A percentile compares a stretch with the other conserved stretches of the same genome.
Conservation (phyloP, 1,284 basidiomycete species). For the Cryptococcus sp. region DNA sequence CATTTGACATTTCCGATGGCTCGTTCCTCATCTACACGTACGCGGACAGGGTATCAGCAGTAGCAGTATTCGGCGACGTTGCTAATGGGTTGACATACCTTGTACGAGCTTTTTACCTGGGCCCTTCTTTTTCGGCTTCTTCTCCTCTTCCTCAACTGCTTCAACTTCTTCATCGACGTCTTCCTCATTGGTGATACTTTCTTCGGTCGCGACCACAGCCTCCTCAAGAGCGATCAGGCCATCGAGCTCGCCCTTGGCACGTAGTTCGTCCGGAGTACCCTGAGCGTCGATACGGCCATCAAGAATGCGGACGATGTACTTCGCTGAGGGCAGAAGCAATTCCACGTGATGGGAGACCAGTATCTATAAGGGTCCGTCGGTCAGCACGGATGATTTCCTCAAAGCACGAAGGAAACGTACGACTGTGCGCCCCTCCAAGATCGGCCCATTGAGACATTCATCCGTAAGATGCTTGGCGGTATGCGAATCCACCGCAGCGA, state of each 20-base stretch:
- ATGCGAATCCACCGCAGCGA: slow-evolving; percentile 87
- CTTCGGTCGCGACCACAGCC: slow-evolving; percentile 59
- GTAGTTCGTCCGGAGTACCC: slow-evolving; percentile 64
- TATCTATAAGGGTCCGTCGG: slow-evolving; percentile 52
- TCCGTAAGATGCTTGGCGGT: slow-evolving; percentile 73
- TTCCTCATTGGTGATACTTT: slow-evolving; percentile 52
- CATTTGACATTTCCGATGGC: slow-evolving; percentile 75
- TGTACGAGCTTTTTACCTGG: slow-evolving; percentile 49
- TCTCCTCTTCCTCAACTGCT: slow-evolving; percentile 48
- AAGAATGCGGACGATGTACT: slow-evolving; percentile 68
- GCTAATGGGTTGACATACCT: slow-evolving; percentile 19
- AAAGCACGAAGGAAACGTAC: slow-evolving; percentile 26
- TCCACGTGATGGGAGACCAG: slow-evolving; percentile 85
- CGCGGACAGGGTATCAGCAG: slow-evolving; percentile 1
- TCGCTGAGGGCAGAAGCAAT: slow-evolving; percentile 63
- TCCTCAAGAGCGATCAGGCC: slow-evolving; percentile 47
- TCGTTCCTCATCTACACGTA: slow-evolving; percentile 56
- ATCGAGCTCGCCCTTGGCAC: slow-evolving; percentile 58
- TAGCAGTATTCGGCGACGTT: background rate
- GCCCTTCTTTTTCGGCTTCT: slow-evolving; percentile 43
- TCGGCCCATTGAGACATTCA: slow-evolving; percentile 64
- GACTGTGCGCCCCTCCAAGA: slow-evolving; percentile 68
- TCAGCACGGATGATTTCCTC: background rate
- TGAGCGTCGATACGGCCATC: slow-evolving; percentile 64
- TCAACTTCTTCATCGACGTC: slow-evolving; percentile 54